These are phyloP conservation scores for Plasmodium ovale DNA, from an alignment of 169 alveolate species.

Conservation along the genomic window DNA sequence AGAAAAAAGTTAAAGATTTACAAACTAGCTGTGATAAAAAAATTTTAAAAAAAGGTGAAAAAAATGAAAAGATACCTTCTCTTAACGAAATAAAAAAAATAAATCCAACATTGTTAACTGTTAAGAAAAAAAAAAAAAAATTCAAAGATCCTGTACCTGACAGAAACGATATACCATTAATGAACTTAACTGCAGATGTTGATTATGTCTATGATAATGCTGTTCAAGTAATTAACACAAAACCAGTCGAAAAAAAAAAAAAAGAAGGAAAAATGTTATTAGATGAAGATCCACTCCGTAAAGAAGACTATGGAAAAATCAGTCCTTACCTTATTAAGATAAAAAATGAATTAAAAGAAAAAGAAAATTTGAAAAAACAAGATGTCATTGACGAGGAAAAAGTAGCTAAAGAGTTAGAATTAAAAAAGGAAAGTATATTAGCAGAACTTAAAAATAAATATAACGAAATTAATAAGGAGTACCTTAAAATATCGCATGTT, in stretches of 20 bases:
- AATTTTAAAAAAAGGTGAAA: constrained; percentile 74
- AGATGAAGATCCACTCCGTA: constrained; percentile 48
- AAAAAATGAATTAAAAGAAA: constrained; percentile 68
- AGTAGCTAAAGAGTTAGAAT: constrained; percentile 56
- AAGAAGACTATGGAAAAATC: constrained; percentile 73
- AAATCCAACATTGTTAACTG: constrained; percentile 63
- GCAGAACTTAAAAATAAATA: constrained; percentile 65
- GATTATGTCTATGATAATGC: constrained; percentile 77
- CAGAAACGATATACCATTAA: constrained; percentile 58
- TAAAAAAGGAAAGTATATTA: constrained; percentile 30
- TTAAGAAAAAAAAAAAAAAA: constrained; percentile 64
- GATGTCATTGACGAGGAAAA: constrained; percentile 74
- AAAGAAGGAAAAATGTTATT: constrained; percentile 46
- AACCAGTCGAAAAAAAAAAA: constrained; percentile 43
- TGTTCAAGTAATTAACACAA: constrained; percentile 65
- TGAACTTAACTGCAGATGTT: constrained; percentile 64
- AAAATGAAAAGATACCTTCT: constrained; percentile 59
- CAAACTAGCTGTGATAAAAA: constrained; percentile 56
- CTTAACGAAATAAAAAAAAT: constrained; percentile 60
- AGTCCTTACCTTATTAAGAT: constrained; percentile 69
- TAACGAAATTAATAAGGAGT: constrained; percentile 73
- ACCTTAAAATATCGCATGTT: constrained; percentile 73
- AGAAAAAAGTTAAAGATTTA: constrained; percentile 58
- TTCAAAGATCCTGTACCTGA: constrained; percentile 73
- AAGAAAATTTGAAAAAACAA: constrained; percentile 72